Conservation (phyloP, 371 early-diverging fungal species). For the Thermomucor indicae-seudaticae region DNA sequence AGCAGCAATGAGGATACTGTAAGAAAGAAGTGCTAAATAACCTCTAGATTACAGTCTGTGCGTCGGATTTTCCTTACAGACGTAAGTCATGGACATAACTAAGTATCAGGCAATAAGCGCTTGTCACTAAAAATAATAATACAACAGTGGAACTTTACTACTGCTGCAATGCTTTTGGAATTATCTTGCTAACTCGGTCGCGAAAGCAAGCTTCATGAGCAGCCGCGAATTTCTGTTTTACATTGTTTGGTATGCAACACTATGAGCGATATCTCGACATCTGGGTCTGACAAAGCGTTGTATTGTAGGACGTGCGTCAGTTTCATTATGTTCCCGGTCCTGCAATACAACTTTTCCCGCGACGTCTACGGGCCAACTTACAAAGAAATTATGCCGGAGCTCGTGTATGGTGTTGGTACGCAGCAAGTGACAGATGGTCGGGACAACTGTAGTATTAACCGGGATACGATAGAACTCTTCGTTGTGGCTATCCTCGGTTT, state of each 20-base stretch:
- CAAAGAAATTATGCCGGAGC: slow-evolving; percentile 46
- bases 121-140: not conserved
- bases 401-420: slow-evolving; percentile 38
- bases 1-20: no score
- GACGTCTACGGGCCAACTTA: slow-evolving; percentile 28
- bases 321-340: slow-evolving; percentile 36
- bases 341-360: slow-evolving; percentile 39
- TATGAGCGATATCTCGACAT: not conserved
- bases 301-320: slow-evolving; percentile 25
- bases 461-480: slow-evolving; percentile 28
- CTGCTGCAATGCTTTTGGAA: slow-evolving; percentile 54
- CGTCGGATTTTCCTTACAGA: slow-evolving; percentile 41
- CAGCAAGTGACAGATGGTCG: no score
- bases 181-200: slow-evolving; percentile 45
- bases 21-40: not conserved
- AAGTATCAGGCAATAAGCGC: slow-evolving; percentile 10
- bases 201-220: slow-evolving; percentile 44
- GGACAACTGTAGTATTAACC: no score
- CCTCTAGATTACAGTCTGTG: slow-evolving; percentile 21
- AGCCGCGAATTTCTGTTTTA: slow-evolving; percentile 46
- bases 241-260: slow-evolving; percentile 30
- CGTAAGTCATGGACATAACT: slow-evolving; percentile 17
- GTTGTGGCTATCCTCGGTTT: slow-evolving; percentile 36
- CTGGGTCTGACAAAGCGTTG: not conserved
- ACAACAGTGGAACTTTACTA: slow-evolving; percentile 33